phyloP scores from a whole-genome alignment of 208 protist genomes.

The Trypanosoma brucei region DNA sequence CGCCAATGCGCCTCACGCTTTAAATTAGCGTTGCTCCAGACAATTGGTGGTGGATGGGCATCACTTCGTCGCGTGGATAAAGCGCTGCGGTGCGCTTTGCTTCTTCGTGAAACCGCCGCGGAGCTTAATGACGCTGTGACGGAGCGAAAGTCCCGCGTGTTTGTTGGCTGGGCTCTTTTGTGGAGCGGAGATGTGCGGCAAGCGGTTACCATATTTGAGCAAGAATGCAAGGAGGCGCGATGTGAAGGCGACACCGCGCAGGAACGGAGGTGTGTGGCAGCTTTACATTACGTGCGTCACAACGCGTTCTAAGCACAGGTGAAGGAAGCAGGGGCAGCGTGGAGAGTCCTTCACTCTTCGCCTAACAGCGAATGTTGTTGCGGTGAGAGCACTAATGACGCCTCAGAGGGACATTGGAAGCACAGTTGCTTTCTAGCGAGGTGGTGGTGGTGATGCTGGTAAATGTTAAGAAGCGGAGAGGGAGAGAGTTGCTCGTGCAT shows the following conservation, averaged over 20 bases:
- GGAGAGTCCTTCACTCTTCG: slow-evolving; percentile 10
- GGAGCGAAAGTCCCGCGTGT: slow-evolving; percentile 52
- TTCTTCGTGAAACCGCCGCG: slow-evolving; percentile 36
- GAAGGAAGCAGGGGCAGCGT: neutral
- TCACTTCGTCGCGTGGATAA: slow-evolving; percentile 55
- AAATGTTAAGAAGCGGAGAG: too few relatives aligned
- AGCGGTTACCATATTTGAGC: slow-evolving; percentile 40
- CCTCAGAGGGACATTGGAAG: too few relatives aligned
- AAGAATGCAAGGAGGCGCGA: slow-evolving; percentile 28
- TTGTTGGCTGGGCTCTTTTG: slow-evolving; percentile 66
- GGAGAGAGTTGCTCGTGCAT: too few relatives aligned
- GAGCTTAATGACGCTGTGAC: slow-evolving; percentile 30
- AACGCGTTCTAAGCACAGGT: slow-evolving; percentile 14
- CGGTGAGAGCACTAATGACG: too few relatives aligned
- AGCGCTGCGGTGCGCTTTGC: slow-evolving; percentile 47
- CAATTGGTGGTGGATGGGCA: slow-evolving; percentile 72
- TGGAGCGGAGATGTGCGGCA: slow-evolving; percentile 42
- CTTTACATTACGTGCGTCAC: slow-evolving; percentile 36
- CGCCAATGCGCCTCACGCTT: slow-evolving; percentile 44
- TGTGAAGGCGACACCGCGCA: slow-evolving; percentile 31
- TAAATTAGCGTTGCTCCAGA: slow-evolving; percentile 57
- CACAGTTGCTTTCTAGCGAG: too few relatives aligned
- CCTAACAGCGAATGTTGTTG: neutral
- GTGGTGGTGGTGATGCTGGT: too few relatives aligned
- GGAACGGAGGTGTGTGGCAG: slow-evolving; percentile 53